phyloP scores from a whole-genome alignment of 345 rosid species.

The Syzygium grande region DNA sequence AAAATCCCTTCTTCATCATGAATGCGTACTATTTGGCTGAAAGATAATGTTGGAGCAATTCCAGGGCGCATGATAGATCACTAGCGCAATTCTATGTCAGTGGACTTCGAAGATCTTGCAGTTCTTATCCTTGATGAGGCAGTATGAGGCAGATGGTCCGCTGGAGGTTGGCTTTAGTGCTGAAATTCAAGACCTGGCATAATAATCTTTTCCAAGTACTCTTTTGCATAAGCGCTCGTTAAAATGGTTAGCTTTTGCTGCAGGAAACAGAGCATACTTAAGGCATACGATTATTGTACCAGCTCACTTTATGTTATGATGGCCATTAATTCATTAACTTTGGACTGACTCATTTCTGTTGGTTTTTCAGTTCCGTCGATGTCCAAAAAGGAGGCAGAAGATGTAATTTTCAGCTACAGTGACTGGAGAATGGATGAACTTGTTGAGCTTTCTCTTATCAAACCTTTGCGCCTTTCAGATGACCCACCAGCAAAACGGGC shows the following conservation, averaged over 20 bases:
- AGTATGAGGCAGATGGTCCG: conserved; percentile 97
- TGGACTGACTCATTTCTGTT: neutral
- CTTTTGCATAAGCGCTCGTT: neutral
- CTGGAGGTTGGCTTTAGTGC: conserved; percentile 93
- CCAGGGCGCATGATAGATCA: conserved; percentile 99
- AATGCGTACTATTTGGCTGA: too few species aligned
- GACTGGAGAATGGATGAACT: conserved; percentile 94
- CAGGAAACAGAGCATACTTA: neutral
- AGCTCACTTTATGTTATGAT: neutral
- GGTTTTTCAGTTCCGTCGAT: conserved; percentile 62
- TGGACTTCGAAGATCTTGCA: conserved; percentile 86
- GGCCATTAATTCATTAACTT: neutral
- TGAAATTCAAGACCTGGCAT: conserved; percentile 92
- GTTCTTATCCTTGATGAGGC: conserved; percentile 95
- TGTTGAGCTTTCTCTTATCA: conserved; percentile 74
- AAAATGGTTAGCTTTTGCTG: neutral
- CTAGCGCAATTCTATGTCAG: conserved; percentile 90
- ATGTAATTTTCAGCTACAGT: conserved; percentile 96
- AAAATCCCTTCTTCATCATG: conserved; percentile 36
- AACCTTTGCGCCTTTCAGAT: conserved; percentile 94
- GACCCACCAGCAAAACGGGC: conserved; percentile 94
- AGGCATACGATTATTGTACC: neutral
- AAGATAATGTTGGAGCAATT: conserved; percentile 90
- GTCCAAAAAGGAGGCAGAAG: conserved; percentile 95
- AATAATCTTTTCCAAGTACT: neutral